Evolutionary conservation across 495 filamentous ascomycete species (phyloP), one percentile per base, ranked within the genome.

Genomic region (Astrothelium macrocarpum): DNA sequence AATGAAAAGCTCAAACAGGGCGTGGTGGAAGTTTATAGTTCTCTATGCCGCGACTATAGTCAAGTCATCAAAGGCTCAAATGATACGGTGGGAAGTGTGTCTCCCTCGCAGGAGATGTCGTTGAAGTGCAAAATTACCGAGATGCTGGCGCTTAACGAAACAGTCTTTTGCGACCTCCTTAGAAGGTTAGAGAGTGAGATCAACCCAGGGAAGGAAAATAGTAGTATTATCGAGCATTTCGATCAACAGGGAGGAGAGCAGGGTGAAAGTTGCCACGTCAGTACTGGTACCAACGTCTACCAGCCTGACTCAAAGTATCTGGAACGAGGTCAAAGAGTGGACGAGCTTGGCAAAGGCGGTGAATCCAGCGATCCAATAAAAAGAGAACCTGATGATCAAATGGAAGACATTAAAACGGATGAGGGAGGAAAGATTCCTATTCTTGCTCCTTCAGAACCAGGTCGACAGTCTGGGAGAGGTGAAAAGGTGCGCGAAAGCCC

Each of bases 1-100:
- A 70, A 56, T n/a, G 2, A 29, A 9, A 20, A 56, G 49, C 25
- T 79, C 36, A 61, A 62, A 12, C 25, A 59, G 12, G 62, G 23
- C 29, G 25, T 56, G 23, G 2, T 28, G 9, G 25, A 56, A 2
- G 23, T 56, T 25, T 29, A 9, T 0, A 9, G 3, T 26, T 20
- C 9, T 29, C 49, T 56, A 0, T 9, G 25, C 49, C 49, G 49
- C 7, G 49, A 56, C 49, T 56, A 56, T 56, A 11, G 23, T 29
- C 49, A 56, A 56, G 16, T 56, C 23, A 56, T 56, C 9, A 12
- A 11, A n/a, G 49, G 49, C 20, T 29, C 49, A 28, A 56, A 28
- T 20, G 25, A 28, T 20, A 10, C 20, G 20, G 10, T 29, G 16
- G 25, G 2, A 2, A 26, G 25, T 11, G 49, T 16, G 25, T 25